Evolutionary conservation across 2,329 filamentous ascomycete species (phyloP).

Genomic region (Colletotrichum acutatum): DNA sequence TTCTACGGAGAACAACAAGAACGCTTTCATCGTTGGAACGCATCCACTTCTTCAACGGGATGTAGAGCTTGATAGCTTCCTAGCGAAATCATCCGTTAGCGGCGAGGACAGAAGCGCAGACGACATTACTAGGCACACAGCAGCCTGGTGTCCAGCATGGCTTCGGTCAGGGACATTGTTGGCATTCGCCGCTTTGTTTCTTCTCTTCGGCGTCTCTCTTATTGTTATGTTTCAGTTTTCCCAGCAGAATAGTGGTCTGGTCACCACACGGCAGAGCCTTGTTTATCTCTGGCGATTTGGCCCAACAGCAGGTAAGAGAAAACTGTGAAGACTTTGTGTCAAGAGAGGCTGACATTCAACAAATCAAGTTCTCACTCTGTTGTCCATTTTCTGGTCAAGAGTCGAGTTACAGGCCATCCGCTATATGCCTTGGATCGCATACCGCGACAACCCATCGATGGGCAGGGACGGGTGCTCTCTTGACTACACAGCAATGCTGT

Average conservation of each 20-base stretch:
- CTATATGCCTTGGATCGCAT: slow-evolving; percentile 27
- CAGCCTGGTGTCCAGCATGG: neutral
- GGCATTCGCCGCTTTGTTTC: neutral
- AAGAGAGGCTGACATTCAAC: no score
- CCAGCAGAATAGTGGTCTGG: neutral
- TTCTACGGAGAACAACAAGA: no score
- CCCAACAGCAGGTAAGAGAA: slow-evolving; percentile 10
- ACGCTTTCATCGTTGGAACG: no score
- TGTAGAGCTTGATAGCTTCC: no score
- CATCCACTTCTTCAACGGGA: no score
- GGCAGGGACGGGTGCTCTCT: slow-evolving; percentile 1
- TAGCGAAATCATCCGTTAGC: no score
- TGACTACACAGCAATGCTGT: slow-evolving; percentile 21
- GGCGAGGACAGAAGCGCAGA: no score
- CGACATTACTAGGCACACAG: no score
- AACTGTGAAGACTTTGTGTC: neutral
- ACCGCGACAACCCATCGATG: neutral
- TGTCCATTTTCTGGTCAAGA: slow-evolving; percentile 14
- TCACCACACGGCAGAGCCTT: neutral
- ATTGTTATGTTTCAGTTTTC: slow-evolving; percentile 9
- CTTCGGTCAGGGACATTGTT: neutral
- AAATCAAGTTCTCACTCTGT: slow-evolving; percentile 7
- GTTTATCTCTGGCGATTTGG: slow-evolving; percentile 23
- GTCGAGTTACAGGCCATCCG: slow-evolving; percentile 18
- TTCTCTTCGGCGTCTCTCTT: neutral